Conservation (phyloP, 495 filamentous ascomycete species). For the Xanthoparmelia taractica region DNA sequence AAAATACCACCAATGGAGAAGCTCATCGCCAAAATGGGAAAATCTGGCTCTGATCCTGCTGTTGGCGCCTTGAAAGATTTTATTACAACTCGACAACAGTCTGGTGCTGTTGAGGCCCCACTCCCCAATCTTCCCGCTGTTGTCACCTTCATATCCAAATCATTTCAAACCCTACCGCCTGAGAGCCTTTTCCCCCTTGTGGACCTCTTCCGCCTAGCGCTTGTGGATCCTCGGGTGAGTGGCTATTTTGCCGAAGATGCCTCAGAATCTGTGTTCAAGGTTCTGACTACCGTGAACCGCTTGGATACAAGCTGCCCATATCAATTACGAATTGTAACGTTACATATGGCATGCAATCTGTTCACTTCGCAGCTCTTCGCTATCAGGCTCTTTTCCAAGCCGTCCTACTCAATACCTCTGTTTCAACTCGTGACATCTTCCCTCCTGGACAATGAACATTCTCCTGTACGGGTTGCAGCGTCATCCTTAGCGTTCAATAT, state of each 20-base stretch:
- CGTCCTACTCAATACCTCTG: constrained; percentile 29
- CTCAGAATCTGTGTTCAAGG: constrained; percentile 54
- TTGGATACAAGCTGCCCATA: constrained; percentile 55
- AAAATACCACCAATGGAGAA: constrained; percentile 82
- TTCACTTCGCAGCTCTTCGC: constrained; percentile 49
- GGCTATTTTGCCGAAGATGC: constrained; percentile 76
- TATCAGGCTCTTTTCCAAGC: constrained; percentile 33
- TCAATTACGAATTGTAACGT: constrained; percentile 69
- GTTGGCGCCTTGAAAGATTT: constrained; percentile 56
- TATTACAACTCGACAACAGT: constrained; percentile 46
- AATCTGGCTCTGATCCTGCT: constrained; percentile 41
- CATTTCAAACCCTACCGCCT: constrained; percentile 43
- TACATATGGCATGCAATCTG: constrained; percentile 57
- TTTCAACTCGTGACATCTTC: constrained; percentile 44
- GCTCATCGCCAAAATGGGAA: constrained; percentile 66
- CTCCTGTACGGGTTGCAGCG: constrained; percentile 61
- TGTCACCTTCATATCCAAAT: constrained; percentile 43
- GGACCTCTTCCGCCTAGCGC: constrained; percentile 69
- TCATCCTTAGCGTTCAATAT: constrained; percentile 80
- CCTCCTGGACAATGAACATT: constrained; percentile 47
- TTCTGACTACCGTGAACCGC: constrained; percentile 53
- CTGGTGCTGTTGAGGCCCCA: constrained; percentile 50
- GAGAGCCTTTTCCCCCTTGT: constrained; percentile 67
- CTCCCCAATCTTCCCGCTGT: constrained; percentile 54
- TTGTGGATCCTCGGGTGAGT: constrained; percentile 77